Conservation (phyloP, 345 rosid genomes). For the Combretum micranthum region DNA sequence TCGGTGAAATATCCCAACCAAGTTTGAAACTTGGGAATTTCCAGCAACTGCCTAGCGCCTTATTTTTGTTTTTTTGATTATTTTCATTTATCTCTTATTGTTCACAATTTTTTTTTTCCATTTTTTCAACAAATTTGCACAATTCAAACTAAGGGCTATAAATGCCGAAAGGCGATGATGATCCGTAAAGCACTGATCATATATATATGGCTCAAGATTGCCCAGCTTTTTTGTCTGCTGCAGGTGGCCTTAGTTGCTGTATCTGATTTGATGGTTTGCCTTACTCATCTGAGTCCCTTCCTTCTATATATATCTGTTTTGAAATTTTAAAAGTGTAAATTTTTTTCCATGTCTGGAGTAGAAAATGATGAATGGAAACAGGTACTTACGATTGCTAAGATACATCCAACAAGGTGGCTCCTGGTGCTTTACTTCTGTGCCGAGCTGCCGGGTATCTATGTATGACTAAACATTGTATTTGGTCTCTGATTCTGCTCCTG, state of each 20-base stretch:
- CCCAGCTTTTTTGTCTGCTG: conserved; percentile 56
- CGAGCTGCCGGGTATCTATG: conserved; percentile 10
- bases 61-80: no score
- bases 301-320: not conserved
- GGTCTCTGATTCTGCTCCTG: no score
- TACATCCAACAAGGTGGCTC: conserved; percentile 11
- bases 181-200: conserved; percentile 35
- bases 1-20: conserved; percentile 21
- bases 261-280: conserved; percentile 41
- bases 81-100: no score
- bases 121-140: no score
- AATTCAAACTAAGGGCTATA: no score
- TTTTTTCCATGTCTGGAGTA: conserved; percentile 6
- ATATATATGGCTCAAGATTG: conserved; percentile 19
- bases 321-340: not conserved
- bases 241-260: conserved; percentile 35
- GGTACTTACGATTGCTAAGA: conserved; percentile 18
- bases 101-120: no score
- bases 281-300: conserved; percentile 65
- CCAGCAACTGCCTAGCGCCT: not conserved
- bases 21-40: not conserved
- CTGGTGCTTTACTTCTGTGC: conserved; percentile 14
- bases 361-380: conserved; percentile 22
- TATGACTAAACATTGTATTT: no score
- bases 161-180: conserved; percentile 35